Base-by-base conservation (phyloP, 257 asterid species). In the Nicotiana attenuata region DNA sequence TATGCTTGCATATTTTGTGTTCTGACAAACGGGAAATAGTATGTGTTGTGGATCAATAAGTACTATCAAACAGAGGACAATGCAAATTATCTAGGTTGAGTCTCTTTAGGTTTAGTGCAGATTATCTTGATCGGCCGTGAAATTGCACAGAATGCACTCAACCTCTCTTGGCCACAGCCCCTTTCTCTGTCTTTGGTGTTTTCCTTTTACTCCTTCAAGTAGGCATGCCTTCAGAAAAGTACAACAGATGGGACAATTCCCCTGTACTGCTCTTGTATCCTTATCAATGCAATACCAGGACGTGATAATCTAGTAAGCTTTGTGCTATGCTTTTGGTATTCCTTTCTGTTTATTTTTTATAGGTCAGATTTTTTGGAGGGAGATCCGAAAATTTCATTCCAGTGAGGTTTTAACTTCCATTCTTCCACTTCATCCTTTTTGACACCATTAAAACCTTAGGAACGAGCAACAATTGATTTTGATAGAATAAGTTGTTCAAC, bases 251-350 rank as follows among this genome's bases (percentile, higher is more conserved):
- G 60, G 22, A 73, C 2, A 0, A 71, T 73, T 47, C 35, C 24
- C 24, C 9, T 3, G 20, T 15, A 47, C 45, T 73, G 16, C 41
- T 50, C 24, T 7, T 73, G 41, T 47, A 45, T 47, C 35, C 22
- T 56, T 22, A 73, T 47, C 78, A 73, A 73, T 73, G 79, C 61
- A 73, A 73, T 50, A 73, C 26, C 31, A 38, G 11, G 77, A 38
- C 4, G 10, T 38, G 11, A n/a, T 38, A 17, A 17, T 66, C 13
- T 2, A 33, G 16, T 33, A 0, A 33, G 28, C 17, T 67, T 33
- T 67, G 55, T 33, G 53, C 28, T 19, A 8, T 33, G 52, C 53
- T 66, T 65, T 17, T 8, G 7, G 50, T 66, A 66, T 15, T 17
- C 47, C 75, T 65, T 16, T 66, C 4, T 66, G 24, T 17, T 31